Base-by-base conservation (phyloP, 108 stramenopile genomes). In the Pseudonitzschia multiseries region DNA sequence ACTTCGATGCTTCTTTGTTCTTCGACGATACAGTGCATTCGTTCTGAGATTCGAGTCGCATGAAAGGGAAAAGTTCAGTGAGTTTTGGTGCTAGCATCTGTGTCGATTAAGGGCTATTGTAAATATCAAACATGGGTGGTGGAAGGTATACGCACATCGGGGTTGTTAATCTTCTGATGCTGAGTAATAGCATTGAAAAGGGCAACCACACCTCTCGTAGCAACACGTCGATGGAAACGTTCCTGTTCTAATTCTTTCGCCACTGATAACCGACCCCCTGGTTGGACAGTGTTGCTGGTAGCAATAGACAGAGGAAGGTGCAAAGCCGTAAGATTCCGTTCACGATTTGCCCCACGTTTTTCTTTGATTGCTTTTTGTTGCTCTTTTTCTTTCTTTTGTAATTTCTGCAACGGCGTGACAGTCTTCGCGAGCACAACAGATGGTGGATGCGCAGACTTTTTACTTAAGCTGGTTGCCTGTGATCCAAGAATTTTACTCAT, bases 121-220 rank as follows among this genome's bases (percentile, higher is more conserved):
- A 48, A 48, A 5, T 3, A 14, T 18, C 46, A 48, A 48, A 48
- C 36, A 36, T 6, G 4, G 6, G 6, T 36, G 36, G 6, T 36
- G 4, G 36, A 36, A 36, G 36, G 36, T 36, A 36, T 26, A 54
- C 74, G 27, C 74, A 65, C 26, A 72, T 74, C 31, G 1, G 31
- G 9, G 31, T 2, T 56, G 10, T 21, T 24, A 22, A 12, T 56
- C 54, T 56, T 56, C 54, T 93, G 89, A 81, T 96, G 92, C 75
- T 89, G 88, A 15, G 89, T 69, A 70, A 96, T 93, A 26, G 95
- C 90, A 78, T 96, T 96, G 62, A 96, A 96, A 10, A 96, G 74
- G 2, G 92, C 92, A 24, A 96, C 95, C 17, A 96, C 95, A 71
- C 95, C 95, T 27, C 92, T 79, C 6, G 95, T 96, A 43, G 95